phyloP scores from a whole-genome alignment of 306 rosid genomes.

The Castanea crenata region DNA sequence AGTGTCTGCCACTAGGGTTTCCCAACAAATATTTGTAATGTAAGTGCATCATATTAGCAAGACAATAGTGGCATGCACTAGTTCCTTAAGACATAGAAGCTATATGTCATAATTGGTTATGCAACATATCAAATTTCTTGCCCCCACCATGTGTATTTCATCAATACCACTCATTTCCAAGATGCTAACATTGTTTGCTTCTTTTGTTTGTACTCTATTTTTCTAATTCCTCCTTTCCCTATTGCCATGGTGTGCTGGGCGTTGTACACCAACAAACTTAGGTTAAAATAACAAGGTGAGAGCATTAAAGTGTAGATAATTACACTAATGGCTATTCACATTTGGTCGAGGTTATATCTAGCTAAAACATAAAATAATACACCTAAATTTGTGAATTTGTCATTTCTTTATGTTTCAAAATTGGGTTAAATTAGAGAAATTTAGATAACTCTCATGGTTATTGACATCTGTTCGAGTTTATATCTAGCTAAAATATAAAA shows the following conservation, averaged over 20 bases:
- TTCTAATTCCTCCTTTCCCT: background rate
- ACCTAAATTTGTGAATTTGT: background rate
- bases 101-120: background rate
- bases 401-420: background rate
- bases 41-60: conserved; percentile 30
- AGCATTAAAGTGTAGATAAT: background rate
- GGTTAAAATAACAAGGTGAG: background rate
- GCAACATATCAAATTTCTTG: background rate
- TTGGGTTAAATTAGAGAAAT: background rate
- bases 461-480: no score
- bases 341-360: no score
- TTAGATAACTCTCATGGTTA: background rate
- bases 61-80: conserved; percentile 18
- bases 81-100: background rate
- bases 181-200: background rate
- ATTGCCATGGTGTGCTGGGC: background rate
- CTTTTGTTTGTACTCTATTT: background rate
- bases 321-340: background rate
- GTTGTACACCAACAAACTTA: background rate
- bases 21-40: background rate
- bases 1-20: conserved; percentile 22
- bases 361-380: no score
- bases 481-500: no score
- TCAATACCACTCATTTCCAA: background rate
- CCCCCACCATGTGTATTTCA: background rate